A percentile compares a stretch with the other conserved stretches of the same genome.
These are phyloP conservation scores for Globisporangium cederbergense DNA, from an alignment of 352 stramenopile genomes.

Conservation along the genomic window DNA sequence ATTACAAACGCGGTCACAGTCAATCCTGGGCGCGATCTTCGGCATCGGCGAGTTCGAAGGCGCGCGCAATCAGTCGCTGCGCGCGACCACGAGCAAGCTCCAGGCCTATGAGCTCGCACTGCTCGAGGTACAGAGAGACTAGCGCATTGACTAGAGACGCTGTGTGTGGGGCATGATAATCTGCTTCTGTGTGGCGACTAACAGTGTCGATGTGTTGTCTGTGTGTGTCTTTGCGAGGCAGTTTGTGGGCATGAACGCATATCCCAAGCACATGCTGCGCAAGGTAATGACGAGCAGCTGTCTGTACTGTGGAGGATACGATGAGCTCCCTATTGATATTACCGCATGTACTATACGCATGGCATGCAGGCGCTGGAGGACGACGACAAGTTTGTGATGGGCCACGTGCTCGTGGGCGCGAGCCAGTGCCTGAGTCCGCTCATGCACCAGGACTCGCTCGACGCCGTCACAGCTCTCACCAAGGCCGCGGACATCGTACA, in stretches of 20 bases:
- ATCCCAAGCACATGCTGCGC: constrained; percentile 71
- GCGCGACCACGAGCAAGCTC: constrained; percentile 53
- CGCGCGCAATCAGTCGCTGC: constrained; percentile 52
- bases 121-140: constrained; percentile 35
- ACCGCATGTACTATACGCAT: background rate
- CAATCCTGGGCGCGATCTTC: constrained; percentile 71
- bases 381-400: constrained; percentile 74
- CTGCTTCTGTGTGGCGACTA: background rate
- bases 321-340: background rate
- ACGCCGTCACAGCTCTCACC: constrained; percentile 34
- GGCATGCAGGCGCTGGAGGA: constrained; percentile 38
- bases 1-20: constrained; percentile 38
- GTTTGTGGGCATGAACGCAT: constrained; percentile 79
- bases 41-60: constrained; percentile 82
- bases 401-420: constrained; percentile 73
- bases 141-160: background rate
- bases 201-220: background rate
- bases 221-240: constrained; percentile 12
- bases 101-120: constrained; percentile 71
- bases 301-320: background rate
- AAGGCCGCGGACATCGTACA: constrained; percentile 33
- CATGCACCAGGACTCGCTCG: constrained; percentile 62
- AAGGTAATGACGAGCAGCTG: constrained; percentile 23
- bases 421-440: constrained; percentile 68
- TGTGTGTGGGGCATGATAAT: background rate